Evolutionary conservation across 306 rosid species (phyloP), one percentile per base, ranked within the genome.

Genomic region (Sphenostylis stenocarpa): DNA sequence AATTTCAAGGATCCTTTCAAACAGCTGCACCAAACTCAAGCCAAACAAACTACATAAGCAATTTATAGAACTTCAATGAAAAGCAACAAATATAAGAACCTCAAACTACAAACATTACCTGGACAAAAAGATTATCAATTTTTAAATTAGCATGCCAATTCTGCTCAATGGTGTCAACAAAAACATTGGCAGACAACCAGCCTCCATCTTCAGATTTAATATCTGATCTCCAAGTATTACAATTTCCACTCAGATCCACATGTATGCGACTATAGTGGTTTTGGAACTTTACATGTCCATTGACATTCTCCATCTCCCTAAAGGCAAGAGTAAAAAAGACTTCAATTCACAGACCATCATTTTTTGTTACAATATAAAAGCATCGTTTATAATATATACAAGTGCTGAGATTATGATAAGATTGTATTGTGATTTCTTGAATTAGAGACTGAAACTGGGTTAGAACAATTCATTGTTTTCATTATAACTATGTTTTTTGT

Each of bases 131-230:
- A 88, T 90, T 89, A 39, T 77, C 92, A 78, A 89, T 45, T 87
- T 94, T 94, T 24, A 94, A 71, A 83, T 94, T 91, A 60, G 91
- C 89, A 68, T 94, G 98, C 97, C 98, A 94, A 84, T 87, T 89
- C 83, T 90, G 98, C 83, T 94, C 97, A 73, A 89, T 60, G 77
- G 28, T 87, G 79, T 94, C 98, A 76, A 90, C 93, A 86, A 90
- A 94, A 80, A 94, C 91, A 91, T 90, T 87, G 20, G 90, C 87
- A 73, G 97, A 90, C 89, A 94, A 81, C 94, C 97, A 88, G 80
- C 98, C 98, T 72, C 97, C 98, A 85, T 94, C 96, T 86, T 85
- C 93, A 29, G 94, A 84, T 66, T 44, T 67, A 56, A 77, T 52
- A 78, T 89, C 90, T 1, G 97, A 91, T 83, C 93, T 90, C 98